phyloP scores from a whole-genome alignment of 495 filamentous ascomycete species.

The Xylaria curta region DNA sequence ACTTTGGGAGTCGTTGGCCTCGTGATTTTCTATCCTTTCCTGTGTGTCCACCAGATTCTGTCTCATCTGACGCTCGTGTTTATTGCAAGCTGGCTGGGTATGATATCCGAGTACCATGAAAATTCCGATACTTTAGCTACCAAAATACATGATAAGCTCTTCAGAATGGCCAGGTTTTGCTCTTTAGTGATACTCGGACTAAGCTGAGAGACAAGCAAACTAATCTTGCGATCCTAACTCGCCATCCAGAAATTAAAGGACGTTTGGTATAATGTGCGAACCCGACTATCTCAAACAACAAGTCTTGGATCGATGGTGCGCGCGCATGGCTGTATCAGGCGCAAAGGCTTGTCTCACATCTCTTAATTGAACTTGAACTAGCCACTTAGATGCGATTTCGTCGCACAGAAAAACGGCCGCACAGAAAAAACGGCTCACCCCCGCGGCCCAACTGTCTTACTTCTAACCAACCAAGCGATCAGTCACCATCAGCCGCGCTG shows the following conservation, averaged over 20 bases:
- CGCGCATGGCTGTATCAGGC: slow-evolving; percentile 5
- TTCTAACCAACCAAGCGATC: not conserved
- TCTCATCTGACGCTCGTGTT: not conserved
- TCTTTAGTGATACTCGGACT: not conserved
- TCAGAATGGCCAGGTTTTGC: not conserved
- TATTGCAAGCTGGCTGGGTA: not conserved
- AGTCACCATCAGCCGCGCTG: not conserved
- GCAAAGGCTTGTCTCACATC: not conserved
- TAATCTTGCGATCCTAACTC: not conserved
- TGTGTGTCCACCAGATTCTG: slow-evolving; percentile 17
- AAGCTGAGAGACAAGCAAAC: no score
- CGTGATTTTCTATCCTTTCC: slow-evolving; percentile 21
- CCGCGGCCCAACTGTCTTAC: not conserved
- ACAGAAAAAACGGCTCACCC: no score
- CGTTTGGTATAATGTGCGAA: not conserved
- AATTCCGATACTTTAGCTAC: slow-evolving; percentile 24
- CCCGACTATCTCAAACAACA: not conserved
- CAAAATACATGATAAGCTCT: slow-evolving; percentile 10
- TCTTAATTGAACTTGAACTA: not conserved
- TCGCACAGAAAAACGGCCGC: not conserved
- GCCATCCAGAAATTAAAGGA: slow-evolving; percentile 1
- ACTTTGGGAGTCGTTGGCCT: slow-evolving; percentile 19
- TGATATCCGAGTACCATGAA: slow-evolving; percentile 8
- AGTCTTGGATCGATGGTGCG: slow-evolving; percentile 11
- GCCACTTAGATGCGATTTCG: not conserved